Evolutionary conservation across 441 rosid genomes (phyloP).

Genomic region (Arabidopsis lyrata): DNA sequence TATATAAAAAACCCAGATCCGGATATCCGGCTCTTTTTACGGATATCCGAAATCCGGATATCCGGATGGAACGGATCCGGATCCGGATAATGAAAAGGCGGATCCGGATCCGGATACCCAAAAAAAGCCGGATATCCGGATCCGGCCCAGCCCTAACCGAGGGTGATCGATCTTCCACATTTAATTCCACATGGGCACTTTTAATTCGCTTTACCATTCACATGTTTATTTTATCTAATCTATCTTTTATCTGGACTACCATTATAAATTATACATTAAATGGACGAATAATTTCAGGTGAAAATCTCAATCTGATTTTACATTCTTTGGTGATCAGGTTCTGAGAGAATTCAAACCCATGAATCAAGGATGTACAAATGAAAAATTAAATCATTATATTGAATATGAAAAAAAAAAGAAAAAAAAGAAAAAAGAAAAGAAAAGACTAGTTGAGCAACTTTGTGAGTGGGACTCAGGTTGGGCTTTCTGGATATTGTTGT

Average conservation of each 20-base stretch:
- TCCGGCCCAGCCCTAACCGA: no score
- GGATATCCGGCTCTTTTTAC: no score
- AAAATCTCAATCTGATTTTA: neutral
- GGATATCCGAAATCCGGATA: no score
- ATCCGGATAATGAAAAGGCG: no score
- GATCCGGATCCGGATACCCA: no score
- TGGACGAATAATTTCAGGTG: constrained; percentile 15
- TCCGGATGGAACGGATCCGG: no score
- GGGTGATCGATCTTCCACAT: constrained; percentile 8
- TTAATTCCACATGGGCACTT: constrained; percentile 27
- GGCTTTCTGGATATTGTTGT: neutral
- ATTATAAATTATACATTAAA: neutral
- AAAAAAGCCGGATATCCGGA: no score
- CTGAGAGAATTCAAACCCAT: neutral
- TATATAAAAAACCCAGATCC: no score
- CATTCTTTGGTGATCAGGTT: constrained; percentile 17
- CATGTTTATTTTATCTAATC: neutral
- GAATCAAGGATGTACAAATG: neutral
- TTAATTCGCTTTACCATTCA: neutral
- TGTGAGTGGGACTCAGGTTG: constrained; percentile 9
- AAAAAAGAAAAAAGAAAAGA: neutral
- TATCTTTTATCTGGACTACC: neutral
- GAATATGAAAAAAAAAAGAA: neutral
- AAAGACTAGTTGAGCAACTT: neutral
- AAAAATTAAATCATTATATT: neutral